Conservation (phyloP, 345 rosid species). For the Hibiscus trionum region DNA sequence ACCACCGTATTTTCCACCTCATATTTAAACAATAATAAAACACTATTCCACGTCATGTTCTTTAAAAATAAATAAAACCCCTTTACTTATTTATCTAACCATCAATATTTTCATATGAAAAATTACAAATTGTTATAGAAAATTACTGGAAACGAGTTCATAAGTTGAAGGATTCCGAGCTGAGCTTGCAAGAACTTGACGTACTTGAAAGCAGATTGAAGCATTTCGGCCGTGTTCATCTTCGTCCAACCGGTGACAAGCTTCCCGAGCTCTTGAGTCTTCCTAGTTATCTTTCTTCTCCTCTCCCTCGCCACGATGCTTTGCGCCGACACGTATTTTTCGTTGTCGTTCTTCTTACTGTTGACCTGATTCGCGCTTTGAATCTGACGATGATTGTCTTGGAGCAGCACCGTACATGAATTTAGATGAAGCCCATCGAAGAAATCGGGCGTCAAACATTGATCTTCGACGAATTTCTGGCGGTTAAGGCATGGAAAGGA, state of each 20-base stretch:
- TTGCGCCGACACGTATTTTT: constrained; percentile 46
- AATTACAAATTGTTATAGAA: not conserved
- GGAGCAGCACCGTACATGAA: not conserved
- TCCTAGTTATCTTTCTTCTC: constrained; percentile 73
- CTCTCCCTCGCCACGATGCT: constrained; percentile 82
- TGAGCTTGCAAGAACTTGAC: constrained; percentile 80
- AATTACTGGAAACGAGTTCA: not conserved
- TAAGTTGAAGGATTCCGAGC: constrained; percentile 17
- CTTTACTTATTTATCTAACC: not conserved
- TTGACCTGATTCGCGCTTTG: not conserved
- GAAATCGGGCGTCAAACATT: not conserved
- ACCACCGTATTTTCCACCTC: no score
- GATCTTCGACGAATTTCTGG: not conserved
- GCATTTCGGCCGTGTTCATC: constrained; percentile 90
- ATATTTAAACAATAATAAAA: no score
- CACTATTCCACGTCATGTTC: no score
- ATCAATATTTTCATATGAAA: not conserved
- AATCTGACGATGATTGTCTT: not conserved
- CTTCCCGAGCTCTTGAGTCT: constrained; percentile 73
- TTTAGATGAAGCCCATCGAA: not conserved
- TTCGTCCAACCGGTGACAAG: constrained; percentile 81
- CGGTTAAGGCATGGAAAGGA: constrained; percentile 6
- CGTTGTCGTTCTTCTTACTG: constrained; percentile 17
- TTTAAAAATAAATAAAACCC: no score
- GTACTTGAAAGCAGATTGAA: constrained; percentile 68